phyloP scores from a whole-genome alignment of 768 basidiomycete species.

The Lanmaoa rubissima region DNA sequence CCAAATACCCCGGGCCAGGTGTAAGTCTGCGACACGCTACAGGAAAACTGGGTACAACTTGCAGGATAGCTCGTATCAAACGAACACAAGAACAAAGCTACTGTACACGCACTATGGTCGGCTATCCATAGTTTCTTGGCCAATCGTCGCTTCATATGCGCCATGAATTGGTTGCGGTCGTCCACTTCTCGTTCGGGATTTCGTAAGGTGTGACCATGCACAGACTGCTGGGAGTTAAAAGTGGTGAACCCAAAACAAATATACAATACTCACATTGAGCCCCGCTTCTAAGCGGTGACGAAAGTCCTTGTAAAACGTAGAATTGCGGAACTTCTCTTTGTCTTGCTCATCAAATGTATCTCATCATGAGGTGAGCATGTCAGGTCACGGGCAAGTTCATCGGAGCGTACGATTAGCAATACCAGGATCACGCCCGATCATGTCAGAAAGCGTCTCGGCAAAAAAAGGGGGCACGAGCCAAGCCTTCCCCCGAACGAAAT shows the following conservation, averaged over 20 bases:
- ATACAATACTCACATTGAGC: slow-evolving; percentile 37
- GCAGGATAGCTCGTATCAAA: not conserved
- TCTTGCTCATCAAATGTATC: slow-evolving; percentile 49
- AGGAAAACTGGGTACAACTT: slow-evolving; percentile 56
- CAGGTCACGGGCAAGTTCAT: not conserved
- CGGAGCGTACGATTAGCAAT: slow-evolving; percentile 42
- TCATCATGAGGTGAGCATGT: not conserved
- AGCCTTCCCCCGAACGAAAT: slow-evolving; percentile 59
- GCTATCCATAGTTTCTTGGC: slow-evolving; percentile 60
- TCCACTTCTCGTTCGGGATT: slow-evolving; percentile 36
- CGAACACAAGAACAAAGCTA: not conserved
- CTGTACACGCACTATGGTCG: slow-evolving; percentile 34
- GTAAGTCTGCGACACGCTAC: slow-evolving; percentile 64
- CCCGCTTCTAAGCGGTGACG: slow-evolving; percentile 46
- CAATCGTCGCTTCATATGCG: slow-evolving; percentile 49
- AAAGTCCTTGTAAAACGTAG: slow-evolving; percentile 47
- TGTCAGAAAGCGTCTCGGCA: slow-evolving; percentile 37
- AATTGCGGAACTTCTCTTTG: slow-evolving; percentile 48
- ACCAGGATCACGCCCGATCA: slow-evolving; percentile 36
- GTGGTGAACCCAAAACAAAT: not conserved
- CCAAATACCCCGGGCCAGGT: slow-evolving; percentile 65
- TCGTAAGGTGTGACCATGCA: slow-evolving; percentile 41
- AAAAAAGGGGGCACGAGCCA: slow-evolving; percentile 53
- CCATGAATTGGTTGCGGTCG: slow-evolving; percentile 36
- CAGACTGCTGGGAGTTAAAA: slow-evolving; percentile 12